Conservation (phyloP, 169 alveolate genomes). For the Cryptosporidium sp. region DNA sequence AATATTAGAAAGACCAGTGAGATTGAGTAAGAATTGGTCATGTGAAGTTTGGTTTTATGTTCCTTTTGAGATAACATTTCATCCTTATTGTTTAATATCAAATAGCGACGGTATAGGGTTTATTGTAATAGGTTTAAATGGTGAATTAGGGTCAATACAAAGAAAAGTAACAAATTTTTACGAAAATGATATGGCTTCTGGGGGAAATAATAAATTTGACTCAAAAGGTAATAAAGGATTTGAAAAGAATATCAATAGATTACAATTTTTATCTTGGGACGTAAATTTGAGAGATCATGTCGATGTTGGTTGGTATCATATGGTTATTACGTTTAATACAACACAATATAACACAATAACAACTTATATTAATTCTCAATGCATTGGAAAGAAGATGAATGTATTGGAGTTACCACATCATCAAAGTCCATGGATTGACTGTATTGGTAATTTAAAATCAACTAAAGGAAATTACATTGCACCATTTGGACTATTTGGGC, state of each 20-base stretch:
- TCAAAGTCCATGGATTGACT: slow-evolving; percentile 74
- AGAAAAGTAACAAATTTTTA: neutral
- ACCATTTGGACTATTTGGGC: slow-evolving; percentile 73
- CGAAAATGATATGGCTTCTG: neutral
- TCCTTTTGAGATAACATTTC: slow-evolving; percentile 68
- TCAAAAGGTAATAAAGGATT: neutral
- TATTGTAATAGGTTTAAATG: slow-evolving; percentile 71
- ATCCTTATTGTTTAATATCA: slow-evolving; percentile 74
- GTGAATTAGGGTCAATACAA: slow-evolving; percentile 71
- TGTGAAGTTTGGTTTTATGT: slow-evolving; percentile 71
- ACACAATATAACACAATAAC: slow-evolving; percentile 61
- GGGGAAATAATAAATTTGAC: slow-evolving; percentile 11
- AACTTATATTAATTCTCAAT: slow-evolving; percentile 57
- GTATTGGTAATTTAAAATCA: slow-evolving; percentile 71
- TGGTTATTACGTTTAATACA: slow-evolving; percentile 58
- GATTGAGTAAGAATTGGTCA: slow-evolving; percentile 70
- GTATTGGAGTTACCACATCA: slow-evolving; percentile 59
- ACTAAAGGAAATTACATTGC: slow-evolving; percentile 64
- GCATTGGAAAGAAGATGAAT: slow-evolving; percentile 66
- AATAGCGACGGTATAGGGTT: slow-evolving; percentile 53
- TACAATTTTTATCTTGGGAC: slow-evolving; percentile 62
- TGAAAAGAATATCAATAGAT: slow-evolving; percentile 13
- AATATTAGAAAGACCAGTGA: slow-evolving; percentile 31
- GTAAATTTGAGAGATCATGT: slow-evolving; percentile 47
- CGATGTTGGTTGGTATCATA: slow-evolving; percentile 62